phyloP scores from a whole-genome alignment of 2,329 filamentous ascomycete genomes.

The Fusarium paranaense region DNA sequence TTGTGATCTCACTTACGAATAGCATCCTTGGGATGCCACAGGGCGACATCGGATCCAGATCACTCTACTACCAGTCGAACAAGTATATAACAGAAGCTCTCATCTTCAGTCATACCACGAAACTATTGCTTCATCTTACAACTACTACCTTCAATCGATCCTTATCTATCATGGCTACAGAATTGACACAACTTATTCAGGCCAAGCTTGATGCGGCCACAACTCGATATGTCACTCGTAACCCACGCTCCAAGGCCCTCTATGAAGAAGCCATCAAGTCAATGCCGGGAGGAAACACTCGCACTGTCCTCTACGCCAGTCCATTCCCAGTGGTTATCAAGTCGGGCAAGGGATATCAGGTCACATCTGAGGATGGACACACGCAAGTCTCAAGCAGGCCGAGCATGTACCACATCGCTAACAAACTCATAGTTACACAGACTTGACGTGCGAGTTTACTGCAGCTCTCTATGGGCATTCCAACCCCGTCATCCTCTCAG shows the following conservation, averaged over 20 bases:
- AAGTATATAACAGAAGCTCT: neutral
- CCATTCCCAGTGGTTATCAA: constrained; percentile 59
- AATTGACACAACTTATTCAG: constrained; percentile 34
- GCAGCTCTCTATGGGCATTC: constrained; percentile 76
- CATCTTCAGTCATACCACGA: neutral
- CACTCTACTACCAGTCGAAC: neutral
- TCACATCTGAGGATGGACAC: constrained; percentile 57
- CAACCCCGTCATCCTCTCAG: constrained; percentile 62
- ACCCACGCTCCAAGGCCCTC: constrained; percentile 52
- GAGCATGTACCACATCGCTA: neutral
- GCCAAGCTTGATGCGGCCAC: constrained; percentile 49
- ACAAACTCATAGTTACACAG: constrained; percentile 58
- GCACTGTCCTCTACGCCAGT: constrained; percentile 56
- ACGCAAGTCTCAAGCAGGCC: constrained; percentile 36
- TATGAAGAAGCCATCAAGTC: constrained; percentile 52
- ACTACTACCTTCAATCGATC: neutral
- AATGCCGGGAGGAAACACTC: constrained; percentile 61
- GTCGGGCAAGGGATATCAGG: constrained; percentile 49
- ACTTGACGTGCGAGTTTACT: constrained; percentile 72
- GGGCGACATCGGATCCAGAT: constrained; percentile 2
- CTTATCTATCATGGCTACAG: constrained; percentile 30
- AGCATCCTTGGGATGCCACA: neutral
- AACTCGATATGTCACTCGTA: constrained; percentile 49
- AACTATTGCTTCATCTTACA: neutral
- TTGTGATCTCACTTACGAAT: constrained; percentile 5